Base-by-base conservation (phyloP, 257 asterid genomes). In the Datura wrightii region DNA sequence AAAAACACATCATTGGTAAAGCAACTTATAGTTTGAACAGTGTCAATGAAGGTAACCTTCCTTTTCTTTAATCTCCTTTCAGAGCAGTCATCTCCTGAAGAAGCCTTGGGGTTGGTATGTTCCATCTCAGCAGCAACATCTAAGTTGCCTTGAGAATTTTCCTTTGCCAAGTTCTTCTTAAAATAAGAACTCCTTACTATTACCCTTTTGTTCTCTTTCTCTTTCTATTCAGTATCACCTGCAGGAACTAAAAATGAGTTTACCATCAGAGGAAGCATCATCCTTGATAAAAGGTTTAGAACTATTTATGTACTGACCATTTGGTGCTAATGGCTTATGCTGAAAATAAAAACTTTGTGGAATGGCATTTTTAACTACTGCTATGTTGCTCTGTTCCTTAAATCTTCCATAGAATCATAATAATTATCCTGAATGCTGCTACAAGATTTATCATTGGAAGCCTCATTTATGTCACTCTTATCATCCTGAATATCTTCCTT, bases 301-400 rank as follows among this genome's bases (percentile, higher is more conserved):
- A 56, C 50, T 86, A 78, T 85, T 80, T 83, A 63, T 74, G 60
- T 18, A 72, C 86, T 83, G 86, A 58, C 79, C 85, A 59, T n/a
- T 82, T 84, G 82, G 78, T 90, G 82, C 83, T 24, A 31, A 79
- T 24, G 91, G 19, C 67, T 89, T 93, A 37, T 88, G 87, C 88
- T 85, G n/a, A 87, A 93, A 94, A 92, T 93, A 92, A 34, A 90
- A 84, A 85, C 95, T 95, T n/a, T 78, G 90, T 52, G n/a, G 90
- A n/a, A 88, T 79, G 16, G 83, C 85, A 62, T 80, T 91, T 82
- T 89, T 87, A 37, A 80, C 86, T 79, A 83, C 85, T 31, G 87
- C 83, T 37, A n/a, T n/a, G 52, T 48, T 82, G 90, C 88, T 83
- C 83, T 86, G 24, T 85, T 90, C 84, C 82, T 79, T 39, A 19